Base-by-base conservation (phyloP, 352 stramenopile genomes). In the Peronosclerospora sorghi region DNA sequence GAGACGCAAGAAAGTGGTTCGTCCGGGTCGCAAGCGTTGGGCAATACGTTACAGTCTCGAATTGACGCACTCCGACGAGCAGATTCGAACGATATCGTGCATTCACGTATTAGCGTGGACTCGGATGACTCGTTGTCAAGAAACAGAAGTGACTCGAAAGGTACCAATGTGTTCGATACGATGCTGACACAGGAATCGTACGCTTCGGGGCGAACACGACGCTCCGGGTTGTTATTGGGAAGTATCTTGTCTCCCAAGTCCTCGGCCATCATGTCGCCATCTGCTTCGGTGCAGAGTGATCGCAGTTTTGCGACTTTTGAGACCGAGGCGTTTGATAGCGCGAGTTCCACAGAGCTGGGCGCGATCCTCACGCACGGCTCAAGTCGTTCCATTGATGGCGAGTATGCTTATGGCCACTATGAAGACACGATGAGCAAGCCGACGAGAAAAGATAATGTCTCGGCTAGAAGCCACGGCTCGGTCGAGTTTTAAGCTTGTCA, bases 21-120 rank as follows among this genome's bases (percentile, higher is more conserved):
- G n/a, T n/a, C n/a, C n/a, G n/a, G 39, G 15, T 40, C 35, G 5
- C 24, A 23, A 36, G 18, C 34, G 9, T 64, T 45, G 5, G 37
- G 45, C 13, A 44, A 21, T 9, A 83, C 73, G 20, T 56, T 86
- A 27, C 70, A 73, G 15, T 62, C 77, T 35, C 66, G 70, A 13
- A 86, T 86, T 29, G 66, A 83, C 24, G 73, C 68, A 8, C 49
- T 86, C 20, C 54, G 73, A 10, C 54, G 39, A 10, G 68, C 79
- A 30, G 63, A 68, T 19, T 54, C 47, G 2, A 56, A 66, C 10
- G 56, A 70, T 23, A 75, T 78, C 43, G 59, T 71, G 27, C 59
- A 76, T 51, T 68, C 58, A 3, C 64, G 68, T n/a, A 68, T 76
- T 23, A 82, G 68, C 39, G 38, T 62, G 7, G 50, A 48, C 19